Evolutionary conservation across 805 yeast species (phyloP), one percentile per base, ranked within the genome.

Genomic region (Saturnispora galanensis): DNA sequence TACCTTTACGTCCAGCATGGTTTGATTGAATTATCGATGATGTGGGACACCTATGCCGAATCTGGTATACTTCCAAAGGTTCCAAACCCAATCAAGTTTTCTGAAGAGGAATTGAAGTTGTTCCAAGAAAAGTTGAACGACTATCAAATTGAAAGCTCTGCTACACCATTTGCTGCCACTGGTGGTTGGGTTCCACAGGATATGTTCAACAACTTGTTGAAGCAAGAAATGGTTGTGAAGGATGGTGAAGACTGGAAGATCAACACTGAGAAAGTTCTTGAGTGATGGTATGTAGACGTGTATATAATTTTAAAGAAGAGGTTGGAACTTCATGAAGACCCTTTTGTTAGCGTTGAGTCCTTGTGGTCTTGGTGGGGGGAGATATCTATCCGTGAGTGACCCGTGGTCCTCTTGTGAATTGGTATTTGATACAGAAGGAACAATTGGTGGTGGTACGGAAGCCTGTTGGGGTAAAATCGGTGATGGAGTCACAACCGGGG

Each of bases 161-260:
- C 79, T 5, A 73, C 79, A 41, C 96, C 97, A 35, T 89, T 87
- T 63, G 81, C 85, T 29, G 90, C 90, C 39, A 84, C 96, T 18
- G 83, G 84, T 44, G 96, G 96, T 5, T 90, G 97, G 96, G 75
- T 93, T 46, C 96, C 97, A 13, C 96, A 87, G 59, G 95, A 87
- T 58, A 78, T 87, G 83, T 89, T 90, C 57, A 81, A 77, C 31
- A 74, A 75, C 40, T 69, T 86, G 55, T 63, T 78, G 35, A 76
- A 77, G 16, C 79, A 79, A 49, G 93, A 90, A 1, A 69, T 81
- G 46, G 68, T 90, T 46, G 77, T 75, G 44, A 73, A 78, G 50
- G 72, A 71, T 15, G 61, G 55, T 26, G 76, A 73, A 16, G 72
- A 77, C 52, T 79, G 75, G 58, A 50, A 52, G 31, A 40, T 62